Base-by-base conservation (phyloP, 2,329 filamentous ascomycete genomes). In the Neofusicoccum kwambonambiense region DNA sequence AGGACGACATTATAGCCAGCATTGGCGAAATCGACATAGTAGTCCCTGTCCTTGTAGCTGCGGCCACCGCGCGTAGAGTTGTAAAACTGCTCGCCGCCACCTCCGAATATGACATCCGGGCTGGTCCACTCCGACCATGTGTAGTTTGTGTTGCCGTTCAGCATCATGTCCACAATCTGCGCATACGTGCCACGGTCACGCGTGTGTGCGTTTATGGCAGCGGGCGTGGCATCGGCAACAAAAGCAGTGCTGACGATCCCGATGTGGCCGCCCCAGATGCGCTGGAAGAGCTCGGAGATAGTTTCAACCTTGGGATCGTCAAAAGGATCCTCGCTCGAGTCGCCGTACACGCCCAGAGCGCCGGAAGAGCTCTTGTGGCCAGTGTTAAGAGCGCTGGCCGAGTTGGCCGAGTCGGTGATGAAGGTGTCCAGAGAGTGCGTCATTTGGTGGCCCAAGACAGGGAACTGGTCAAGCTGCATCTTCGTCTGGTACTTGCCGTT, bases 281-380 rank as follows among this genome's bases (percentile, higher is more conserved):
- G 88, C 70, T 86, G 84, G 78, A 94, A 88, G 65, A 95, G 83
- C 77, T 93, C 90, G 22, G 90, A 88, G 73, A 96, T 91, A 13
- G 88, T 92, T 81, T 95, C 92, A 22, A 96, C 86, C 80, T 94
- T 95, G 62, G 92, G 92, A 73, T 96, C 92, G 73, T 96, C 92
- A 68, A 92, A 92, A 2, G 84, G 79, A 70, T 89, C 84, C 12
- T 85, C 81, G 54, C 89, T 92, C 0, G 90, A 92, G 75, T 96
- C 92, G 47, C 84, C 90, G 66, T 95, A 93, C 37, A 94, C 89
- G 77, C 89, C 90, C 78, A 95, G 86, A 34, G 90, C 90, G 72
- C 95, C 93, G 69, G 94, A 91, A 0, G 87, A 90, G 72, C 87
- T 90, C 83, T 95, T 95, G 81, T 95, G 91, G 39, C 92, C 92